A percentile compares a stretch with the other conserved stretches of the same genome.
Evolutionary conservation across 495 filamentous ascomycete genomes (phyloP).

Genomic region (Hypoxylon fragiforme): DNA sequence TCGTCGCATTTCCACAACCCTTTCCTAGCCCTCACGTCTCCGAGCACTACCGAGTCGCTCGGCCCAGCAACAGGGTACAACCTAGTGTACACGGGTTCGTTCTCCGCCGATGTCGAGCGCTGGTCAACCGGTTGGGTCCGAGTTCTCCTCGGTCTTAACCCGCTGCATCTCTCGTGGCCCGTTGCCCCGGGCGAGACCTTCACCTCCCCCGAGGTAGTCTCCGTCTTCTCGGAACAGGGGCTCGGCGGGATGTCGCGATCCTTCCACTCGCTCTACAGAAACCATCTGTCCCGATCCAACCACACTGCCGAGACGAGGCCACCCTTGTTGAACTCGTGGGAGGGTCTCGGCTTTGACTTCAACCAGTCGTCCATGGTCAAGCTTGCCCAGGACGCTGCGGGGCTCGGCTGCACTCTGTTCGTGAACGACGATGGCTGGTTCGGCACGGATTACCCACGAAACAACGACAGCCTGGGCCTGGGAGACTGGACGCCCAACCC

Average conservation of each 20-base stretch:
- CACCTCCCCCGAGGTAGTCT: constrained; percentile 56
- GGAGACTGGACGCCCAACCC: constrained; percentile 60
- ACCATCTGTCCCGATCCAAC: constrained; percentile 58
- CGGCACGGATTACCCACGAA: constrained; percentile 56
- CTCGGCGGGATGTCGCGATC: constrained; percentile 58
- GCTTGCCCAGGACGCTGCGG: constrained; percentile 54
- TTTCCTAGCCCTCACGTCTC: constrained; percentile 54
- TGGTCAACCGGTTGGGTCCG: constrained; percentile 58
- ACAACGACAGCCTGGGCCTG: constrained; percentile 52
- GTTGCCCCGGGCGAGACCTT: constrained; percentile 52
- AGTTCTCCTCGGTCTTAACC: constrained; percentile 55
- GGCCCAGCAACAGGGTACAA: constrained; percentile 60
- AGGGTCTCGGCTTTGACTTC: constrained; percentile 55
- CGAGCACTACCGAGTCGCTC: constrained; percentile 54
- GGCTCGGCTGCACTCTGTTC: constrained; percentile 54
- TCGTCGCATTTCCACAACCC: constrained; percentile 60
- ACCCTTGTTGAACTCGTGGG: constrained; percentile 60
- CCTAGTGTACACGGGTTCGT: constrained; percentile 58
- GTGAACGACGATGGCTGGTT: constrained; percentile 65
- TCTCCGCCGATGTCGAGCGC: constrained; percentile 55
- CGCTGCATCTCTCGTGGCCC: constrained; percentile 53
- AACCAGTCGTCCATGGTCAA: constrained; percentile 52
- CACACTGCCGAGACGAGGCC: constrained; percentile 53
- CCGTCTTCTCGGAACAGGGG: constrained; percentile 56
- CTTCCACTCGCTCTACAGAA: constrained; percentile 57